phyloP scores from a whole-genome alignment of 768 basidiomycete genomes.

The Tephrocybe sp. region DNA sequence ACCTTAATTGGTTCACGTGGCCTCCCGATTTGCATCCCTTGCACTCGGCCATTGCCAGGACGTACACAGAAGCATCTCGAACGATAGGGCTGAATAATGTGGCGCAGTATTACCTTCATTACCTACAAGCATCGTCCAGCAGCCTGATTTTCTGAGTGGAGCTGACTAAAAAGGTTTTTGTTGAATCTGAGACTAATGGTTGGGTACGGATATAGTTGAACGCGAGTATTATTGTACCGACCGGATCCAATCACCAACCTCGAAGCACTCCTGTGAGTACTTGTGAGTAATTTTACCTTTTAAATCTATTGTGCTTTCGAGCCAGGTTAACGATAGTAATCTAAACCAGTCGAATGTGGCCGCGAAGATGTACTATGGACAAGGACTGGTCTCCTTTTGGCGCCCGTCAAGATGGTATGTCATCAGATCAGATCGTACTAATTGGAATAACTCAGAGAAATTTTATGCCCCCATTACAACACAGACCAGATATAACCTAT shows the following conservation, averaged over 20 bases:
- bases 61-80: background rate
- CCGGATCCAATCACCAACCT: too few species aligned
- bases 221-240: too few species aligned
- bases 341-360: too few species aligned
- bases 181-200: too few species aligned
- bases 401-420: background rate
- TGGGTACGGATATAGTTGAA: too few species aligned
- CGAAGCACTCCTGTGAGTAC: too few species aligned
- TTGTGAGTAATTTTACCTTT: too few species aligned
- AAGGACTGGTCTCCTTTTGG: background rate
- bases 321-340: too few species aligned
- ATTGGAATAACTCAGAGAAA: too few species aligned
- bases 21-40: background rate
- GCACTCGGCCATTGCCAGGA: background rate
- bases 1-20: slow-evolving; percentile 17
- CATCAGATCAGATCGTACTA: slow-evolving; percentile 13
- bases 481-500: too few species aligned
- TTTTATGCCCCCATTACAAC: background rate
- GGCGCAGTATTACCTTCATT: slow-evolving; percentile 12
- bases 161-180: background rate
- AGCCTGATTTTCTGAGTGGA: background rate
- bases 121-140: background rate
- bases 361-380: too few species aligned
- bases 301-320: too few species aligned
- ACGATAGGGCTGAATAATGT: slow-evolving; percentile 2